These are phyloP conservation scores for Zea mays DNA, from an alignment of 176 grass and related monocot genomes.

Conservation along the genomic window DNA sequence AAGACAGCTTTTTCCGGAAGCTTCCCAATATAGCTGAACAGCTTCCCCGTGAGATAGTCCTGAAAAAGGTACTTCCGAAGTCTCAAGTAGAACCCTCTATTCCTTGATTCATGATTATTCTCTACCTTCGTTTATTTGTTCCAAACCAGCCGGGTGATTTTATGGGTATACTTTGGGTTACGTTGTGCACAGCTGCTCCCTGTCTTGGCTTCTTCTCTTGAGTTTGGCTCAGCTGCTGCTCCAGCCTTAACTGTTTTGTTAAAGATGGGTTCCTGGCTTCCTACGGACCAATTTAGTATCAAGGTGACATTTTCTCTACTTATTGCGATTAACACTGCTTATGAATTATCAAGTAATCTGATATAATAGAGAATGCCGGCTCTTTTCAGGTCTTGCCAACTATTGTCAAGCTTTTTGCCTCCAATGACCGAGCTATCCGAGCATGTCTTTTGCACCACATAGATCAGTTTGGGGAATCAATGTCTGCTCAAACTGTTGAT, in stretches of 20 bases:
- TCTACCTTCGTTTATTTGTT: constrained; percentile 14
- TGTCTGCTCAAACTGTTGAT: constrained; percentile 91
- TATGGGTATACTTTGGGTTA: constrained; percentile 30
- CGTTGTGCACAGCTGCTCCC: constrained; percentile 74
- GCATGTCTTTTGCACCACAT: constrained; percentile 94
- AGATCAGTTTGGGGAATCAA: constrained; percentile 97
- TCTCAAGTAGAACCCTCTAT: constrained; percentile 18
- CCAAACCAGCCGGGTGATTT: background rate
- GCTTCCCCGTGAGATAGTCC: constrained; percentile 91
- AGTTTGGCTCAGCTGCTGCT: constrained; percentile 97
- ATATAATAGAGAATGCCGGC: constrained; percentile 30
- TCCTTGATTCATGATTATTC: constrained; percentile 4
- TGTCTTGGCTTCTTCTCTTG: constrained; percentile 83
- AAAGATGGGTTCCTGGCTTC: constrained; percentile 96
- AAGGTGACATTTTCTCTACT: constrained; percentile 60
- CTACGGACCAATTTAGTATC: constrained; percentile 75
- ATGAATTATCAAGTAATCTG: constrained; percentile 7
- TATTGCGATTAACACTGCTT: background rate
- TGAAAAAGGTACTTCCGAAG: constrained; percentile 81
- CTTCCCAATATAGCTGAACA: constrained; percentile 95
- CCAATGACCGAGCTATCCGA: constrained; percentile 93
- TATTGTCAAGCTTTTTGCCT: constrained; percentile 96
- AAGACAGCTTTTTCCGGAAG: constrained; percentile 97
- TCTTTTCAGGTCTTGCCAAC: constrained; percentile 83
- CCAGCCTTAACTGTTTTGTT: constrained; percentile 92